Evolutionary conservation across 768 basidiomycete species (phyloP).

Genomic region (Tulasnella sp.): DNA sequence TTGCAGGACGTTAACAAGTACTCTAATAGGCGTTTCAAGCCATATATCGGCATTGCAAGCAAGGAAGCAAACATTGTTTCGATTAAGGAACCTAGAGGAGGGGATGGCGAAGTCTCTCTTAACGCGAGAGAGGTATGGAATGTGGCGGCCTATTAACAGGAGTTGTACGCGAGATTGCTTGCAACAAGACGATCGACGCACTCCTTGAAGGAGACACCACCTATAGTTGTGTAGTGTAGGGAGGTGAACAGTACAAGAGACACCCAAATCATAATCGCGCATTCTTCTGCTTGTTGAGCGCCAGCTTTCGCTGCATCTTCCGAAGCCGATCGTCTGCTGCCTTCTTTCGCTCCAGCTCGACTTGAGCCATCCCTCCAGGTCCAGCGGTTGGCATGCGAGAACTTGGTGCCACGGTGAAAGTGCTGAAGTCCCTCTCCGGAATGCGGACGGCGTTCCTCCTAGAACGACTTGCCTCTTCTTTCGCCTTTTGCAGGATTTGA

Average conservation of each 20-base stretch:
- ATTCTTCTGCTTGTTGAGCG: constrained; percentile 18
- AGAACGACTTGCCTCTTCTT: constrained; percentile 56
- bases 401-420: constrained; percentile 71
- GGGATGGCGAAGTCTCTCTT: background rate
- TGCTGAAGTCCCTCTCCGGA: constrained; percentile 65
- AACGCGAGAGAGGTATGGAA: background rate
- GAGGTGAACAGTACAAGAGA: background rate
- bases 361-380: constrained; percentile 16
- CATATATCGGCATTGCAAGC: background rate
- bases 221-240: background rate
- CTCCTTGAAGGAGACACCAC: background rate
- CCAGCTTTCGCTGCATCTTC: constrained; percentile 23
- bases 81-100: background rate
- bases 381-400: constrained; percentile 8
- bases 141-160: background rate
- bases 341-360: constrained; percentile 21
- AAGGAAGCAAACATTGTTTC: background rate
- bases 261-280: constrained; percentile 7
- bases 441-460: constrained; percentile 78
- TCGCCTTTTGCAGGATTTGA: constrained; percentile 59
- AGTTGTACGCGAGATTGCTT: background rate
- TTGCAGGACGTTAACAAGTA: background rate
- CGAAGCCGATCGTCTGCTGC: constrained; percentile 20
- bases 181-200: background rate
- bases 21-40: background rate